Percentiles rank a stretch among this genome's conserved stretches.
Conservation (phyloP, 345 rosid species). For the Hevea brasiliensis region DNA sequence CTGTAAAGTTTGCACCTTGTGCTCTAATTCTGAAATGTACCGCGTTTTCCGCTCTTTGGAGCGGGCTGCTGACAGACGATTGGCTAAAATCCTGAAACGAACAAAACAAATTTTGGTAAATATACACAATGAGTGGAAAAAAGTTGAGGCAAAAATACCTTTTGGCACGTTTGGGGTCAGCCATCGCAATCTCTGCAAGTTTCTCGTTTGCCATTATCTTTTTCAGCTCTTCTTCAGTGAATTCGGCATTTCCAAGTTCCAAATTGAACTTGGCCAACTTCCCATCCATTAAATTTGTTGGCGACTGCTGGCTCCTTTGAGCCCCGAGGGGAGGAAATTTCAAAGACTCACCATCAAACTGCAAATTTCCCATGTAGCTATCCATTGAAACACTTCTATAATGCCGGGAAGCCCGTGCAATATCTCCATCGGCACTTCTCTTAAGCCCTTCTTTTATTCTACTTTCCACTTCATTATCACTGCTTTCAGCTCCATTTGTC, state of each 20-base stretch:
- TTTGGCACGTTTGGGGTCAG: conserved; percentile 87
- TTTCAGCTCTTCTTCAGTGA: conserved; percentile 73
- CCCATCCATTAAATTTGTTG: conserved; percentile 62
- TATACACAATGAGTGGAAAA: neutral
- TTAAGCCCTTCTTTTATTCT: conserved; percentile 75
- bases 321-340: conserved; percentile 71
- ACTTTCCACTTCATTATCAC: conserved; percentile 91
- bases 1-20: conserved; percentile 93
- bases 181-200: conserved; percentile 78
- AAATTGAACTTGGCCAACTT: conserved; percentile 54
- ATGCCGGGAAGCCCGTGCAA: conserved; percentile 65
- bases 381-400: conserved; percentile 90
- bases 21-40: conserved; percentile 83
- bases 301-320: conserved; percentile 62
- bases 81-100: conserved; percentile 68
- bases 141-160: conserved; percentile 41
- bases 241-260: conserved; percentile 85
- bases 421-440: conserved; percentile 77
- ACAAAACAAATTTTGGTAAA: conserved; percentile 4
- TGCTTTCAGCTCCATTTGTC: conserved; percentile 75
- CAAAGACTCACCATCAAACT: conserved; percentile 65
- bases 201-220: conserved; percentile 94
- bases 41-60: conserved; percentile 93
- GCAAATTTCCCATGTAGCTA: conserved; percentile 77
- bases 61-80: conserved; percentile 95